Base-by-base conservation (phyloP, 257 asterid genomes). In the Penstemon eatonii region DNA sequence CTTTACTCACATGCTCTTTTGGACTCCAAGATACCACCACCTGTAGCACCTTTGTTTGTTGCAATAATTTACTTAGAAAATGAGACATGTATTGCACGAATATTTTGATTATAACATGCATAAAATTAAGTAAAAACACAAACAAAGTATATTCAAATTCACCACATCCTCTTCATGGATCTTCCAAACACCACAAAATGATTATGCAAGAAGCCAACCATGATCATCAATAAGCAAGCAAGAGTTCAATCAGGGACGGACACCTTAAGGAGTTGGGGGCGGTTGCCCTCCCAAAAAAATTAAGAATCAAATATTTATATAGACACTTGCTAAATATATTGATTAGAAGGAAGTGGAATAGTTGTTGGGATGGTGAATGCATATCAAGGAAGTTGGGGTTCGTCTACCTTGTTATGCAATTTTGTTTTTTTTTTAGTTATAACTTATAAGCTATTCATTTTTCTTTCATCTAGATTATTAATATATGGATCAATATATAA, bases 21-120 rank as follows among this genome's bases (percentile, higher is more conserved):
- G 59, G 88, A 82, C 77, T 86, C 92, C 5, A 87, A 89, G 44
- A 67, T 74, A 49, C 89, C 92, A 69, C 89, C 92, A 67, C 92
- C 92, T 84, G 62, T 6, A n/a, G 55, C 56, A 55, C 12, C 52
- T 19, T 18, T 15, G 60, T 25, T 41, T 53, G 40, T 43, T 9
- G 25, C 46, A 7, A 18, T 11, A 47, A 44, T 71, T 60, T 2
- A 12, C 55, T 56, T 7, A 62, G 67, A 33, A 53, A 43, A 38
- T 9, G 12, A 43, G 53, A 44, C 62, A 50, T 25, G 33, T 25
- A 25, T 25, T 25, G 33, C 33, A 25, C 33, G 33, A 25, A 25
- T 25, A 25, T 25, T 25, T 25, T 6, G 33, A 25, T 25, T 25
- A 25, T 25, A 25, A 25, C 33, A 51, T 8, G 43, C 10, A 49